phyloP scores from a whole-genome alignment of 106 monocot species.

The Dendrobium nobile region DNA sequence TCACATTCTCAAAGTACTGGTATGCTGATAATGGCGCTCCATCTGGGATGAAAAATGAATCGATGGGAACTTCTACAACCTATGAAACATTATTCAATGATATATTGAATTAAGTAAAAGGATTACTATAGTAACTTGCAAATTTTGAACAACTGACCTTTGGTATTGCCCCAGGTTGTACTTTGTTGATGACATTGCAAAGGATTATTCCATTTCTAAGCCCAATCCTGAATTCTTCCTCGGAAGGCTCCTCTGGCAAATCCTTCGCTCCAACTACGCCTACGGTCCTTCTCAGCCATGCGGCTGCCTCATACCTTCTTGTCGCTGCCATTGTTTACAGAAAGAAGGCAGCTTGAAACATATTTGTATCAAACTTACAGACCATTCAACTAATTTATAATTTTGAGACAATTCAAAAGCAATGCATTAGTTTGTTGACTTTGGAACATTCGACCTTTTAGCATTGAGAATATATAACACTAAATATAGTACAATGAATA shows the following conservation, averaged over 20 bases:
- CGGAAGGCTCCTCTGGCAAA: constrained; percentile 75
- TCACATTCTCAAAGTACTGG: constrained; percentile 81
- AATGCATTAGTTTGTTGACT: not conserved
- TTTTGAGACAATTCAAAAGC: not conserved
- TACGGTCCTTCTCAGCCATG: constrained; percentile 65
- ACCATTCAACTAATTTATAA: not conserved
- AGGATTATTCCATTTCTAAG: constrained; percentile 81
- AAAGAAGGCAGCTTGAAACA: not conserved
- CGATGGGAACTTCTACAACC: constrained; percentile 54
- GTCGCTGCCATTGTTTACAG: constrained; percentile 30
- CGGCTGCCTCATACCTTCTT: constrained; percentile 74
- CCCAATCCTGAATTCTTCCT: constrained; percentile 73
- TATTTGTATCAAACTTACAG: not conserved
- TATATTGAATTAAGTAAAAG: not conserved
- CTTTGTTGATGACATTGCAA: constrained; percentile 85
- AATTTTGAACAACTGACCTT: constrained; percentile 37
- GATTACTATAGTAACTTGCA: not conserved
- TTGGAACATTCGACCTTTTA: not conserved
- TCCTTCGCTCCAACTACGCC: constrained; percentile 55
- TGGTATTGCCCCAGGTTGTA: constrained; percentile 71
- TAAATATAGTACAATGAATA: not conserved
- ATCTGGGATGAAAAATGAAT: constrained; percentile 37
- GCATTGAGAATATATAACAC: not conserved
- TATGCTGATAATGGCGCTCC: constrained; percentile 61
- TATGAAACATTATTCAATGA: constrained; percentile 9